Evolutionary conservation across 352 stramenopile species (phyloP).

Genomic region (Aphanomyces astaci): DNA sequence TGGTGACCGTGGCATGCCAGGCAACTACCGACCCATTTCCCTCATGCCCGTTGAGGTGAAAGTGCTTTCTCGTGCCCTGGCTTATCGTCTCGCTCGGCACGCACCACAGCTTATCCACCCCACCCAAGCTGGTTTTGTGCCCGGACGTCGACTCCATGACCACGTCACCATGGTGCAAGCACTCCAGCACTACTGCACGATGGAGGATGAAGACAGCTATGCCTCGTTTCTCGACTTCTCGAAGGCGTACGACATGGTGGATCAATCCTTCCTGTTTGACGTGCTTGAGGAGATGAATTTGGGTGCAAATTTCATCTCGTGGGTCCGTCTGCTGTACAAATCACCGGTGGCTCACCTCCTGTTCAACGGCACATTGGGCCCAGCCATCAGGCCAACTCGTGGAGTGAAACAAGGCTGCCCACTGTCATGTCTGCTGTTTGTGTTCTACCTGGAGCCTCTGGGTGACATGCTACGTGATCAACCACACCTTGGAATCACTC

Average conservation of each 20-base stretch:
- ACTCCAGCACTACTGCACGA: constrained; percentile 20
- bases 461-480: constrained; percentile 20
- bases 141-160: constrained; percentile 23
- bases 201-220: background rate
- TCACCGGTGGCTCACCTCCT: background rate
- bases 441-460: constrained; percentile 26
- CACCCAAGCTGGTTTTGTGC: constrained; percentile 26
- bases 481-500: constrained; percentile 2
- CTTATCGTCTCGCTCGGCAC: background rate
- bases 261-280: constrained; percentile 23
- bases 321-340: constrained; percentile 22
- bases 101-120: constrained; percentile 13
- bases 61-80: background rate
- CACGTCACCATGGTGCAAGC: constrained; percentile 22
- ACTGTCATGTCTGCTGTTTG: constrained; percentile 25
- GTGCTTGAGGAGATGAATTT: constrained; percentile 24
- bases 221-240: constrained; percentile 28
- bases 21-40: constrained; percentile 28
- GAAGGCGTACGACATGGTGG: constrained; percentile 28
- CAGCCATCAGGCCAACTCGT: background rate
- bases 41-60: too few relatives aligned
- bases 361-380: background rate
- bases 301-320: constrained; percentile 15
- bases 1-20: constrained; percentile 1
- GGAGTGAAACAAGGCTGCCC: constrained; percentile 30